phyloP scores from a whole-genome alignment of 768 basidiomycete species.

The Tremella mesenterica region DNA sequence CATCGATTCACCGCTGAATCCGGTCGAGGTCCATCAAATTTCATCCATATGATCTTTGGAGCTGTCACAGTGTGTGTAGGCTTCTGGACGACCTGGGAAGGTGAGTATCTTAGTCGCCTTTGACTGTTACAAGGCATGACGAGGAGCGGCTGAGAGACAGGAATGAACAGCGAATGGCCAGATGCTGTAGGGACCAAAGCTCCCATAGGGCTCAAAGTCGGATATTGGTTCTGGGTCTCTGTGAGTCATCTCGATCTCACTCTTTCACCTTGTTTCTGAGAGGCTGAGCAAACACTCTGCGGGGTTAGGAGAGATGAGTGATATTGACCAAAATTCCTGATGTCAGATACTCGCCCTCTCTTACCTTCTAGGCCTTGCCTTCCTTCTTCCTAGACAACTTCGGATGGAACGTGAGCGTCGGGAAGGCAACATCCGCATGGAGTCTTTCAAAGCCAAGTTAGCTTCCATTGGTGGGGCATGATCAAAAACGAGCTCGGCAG shows the following conservation, averaged over 20 bases:
- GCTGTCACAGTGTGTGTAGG: constrained; percentile 51
- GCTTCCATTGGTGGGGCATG: too few species aligned
- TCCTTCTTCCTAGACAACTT: neutral
- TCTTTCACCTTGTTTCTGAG: too few species aligned
- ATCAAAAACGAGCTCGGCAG: too few species aligned
- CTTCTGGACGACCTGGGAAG: constrained; percentile 24
- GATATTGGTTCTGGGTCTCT: neutral
- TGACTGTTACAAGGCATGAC: neutral
- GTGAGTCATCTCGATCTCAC: neutral
- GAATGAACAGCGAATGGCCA: neutral
- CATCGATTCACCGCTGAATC: constrained; percentile 41
- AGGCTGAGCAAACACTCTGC: too few species aligned
- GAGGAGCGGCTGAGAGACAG: too few species aligned
- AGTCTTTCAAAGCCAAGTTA: too few species aligned
- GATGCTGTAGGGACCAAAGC: neutral
- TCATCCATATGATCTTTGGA: constrained; percentile 54
- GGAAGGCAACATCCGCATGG: too few species aligned
- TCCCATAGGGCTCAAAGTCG: neutral
- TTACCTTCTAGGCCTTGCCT: neutral
- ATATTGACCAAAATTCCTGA: too few species aligned
- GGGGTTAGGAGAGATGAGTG: too few species aligned
- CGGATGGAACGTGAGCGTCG: neutral
- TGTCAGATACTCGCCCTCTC: neutral
- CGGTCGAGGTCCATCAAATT: constrained; percentile 50
- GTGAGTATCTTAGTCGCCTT: constrained; percentile 45